A percentile compares a stretch with the other conserved stretches of the same genome.
Conservation (phyloP, 73 alveolate genomes). For the Durusdinium trenchii region DNA sequence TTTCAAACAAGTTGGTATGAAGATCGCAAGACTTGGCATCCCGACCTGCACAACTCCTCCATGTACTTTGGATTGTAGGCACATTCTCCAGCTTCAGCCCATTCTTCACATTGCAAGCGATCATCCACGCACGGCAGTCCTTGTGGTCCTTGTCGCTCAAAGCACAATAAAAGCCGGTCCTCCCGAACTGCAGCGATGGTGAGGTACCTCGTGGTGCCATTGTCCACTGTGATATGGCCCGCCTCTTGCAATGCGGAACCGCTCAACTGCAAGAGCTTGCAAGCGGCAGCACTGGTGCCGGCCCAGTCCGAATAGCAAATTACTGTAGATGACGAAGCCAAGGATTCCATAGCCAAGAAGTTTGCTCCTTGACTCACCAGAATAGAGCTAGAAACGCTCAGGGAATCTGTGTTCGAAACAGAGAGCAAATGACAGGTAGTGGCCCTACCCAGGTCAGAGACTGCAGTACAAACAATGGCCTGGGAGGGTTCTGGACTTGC, state of each 20-base stretch:
- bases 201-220: constrained; percentile 20
- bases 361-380: constrained; percentile 31
- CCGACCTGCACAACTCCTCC: constrained; percentile 26
- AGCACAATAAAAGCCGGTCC: constrained; percentile 43
- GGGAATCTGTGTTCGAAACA: not conserved
- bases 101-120: not conserved
- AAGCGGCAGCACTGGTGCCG: not conserved
- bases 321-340: not conserved
- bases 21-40: no score
- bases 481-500: not conserved
- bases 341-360: not conserved
- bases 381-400: not conserved
- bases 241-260: not conserved
- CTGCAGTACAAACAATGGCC: not conserved
- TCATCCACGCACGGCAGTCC: constrained; percentile 2
- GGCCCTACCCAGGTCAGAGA: not conserved
- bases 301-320: constrained; percentile 56
- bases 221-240: constrained; percentile 25
- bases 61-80: constrained; percentile 61
- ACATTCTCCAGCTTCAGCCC: constrained; percentile 57
- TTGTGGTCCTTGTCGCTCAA: constrained; percentile 46
- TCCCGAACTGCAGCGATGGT: not conserved
- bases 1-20: no score
- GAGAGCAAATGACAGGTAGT: constrained; percentile 12
- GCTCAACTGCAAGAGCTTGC: not conserved